These are phyloP conservation scores for Jamesozyma hellenica DNA, from an alignment of 805 yeast species.

Conservation along the genomic window DNA sequence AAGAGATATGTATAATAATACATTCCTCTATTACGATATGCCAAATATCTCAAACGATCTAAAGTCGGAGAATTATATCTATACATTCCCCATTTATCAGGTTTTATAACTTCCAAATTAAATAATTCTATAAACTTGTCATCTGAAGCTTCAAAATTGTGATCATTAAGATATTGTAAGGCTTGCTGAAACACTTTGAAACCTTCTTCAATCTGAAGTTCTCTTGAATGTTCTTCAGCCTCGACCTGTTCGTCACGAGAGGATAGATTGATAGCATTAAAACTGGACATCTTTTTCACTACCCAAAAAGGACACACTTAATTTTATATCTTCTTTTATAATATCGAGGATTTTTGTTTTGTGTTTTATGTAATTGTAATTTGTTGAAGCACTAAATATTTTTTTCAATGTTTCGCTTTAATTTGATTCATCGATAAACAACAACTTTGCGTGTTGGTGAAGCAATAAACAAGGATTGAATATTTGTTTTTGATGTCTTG, in stretches of 20 bases:
- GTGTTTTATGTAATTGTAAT: background rate
- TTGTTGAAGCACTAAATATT: background rate
- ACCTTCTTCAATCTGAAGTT: slow-evolving; percentile 81
- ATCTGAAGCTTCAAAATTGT: slow-evolving; percentile 41
- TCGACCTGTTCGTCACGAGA: slow-evolving; percentile 62
- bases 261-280: slow-evolving; percentile 67
- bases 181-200: slow-evolving; percentile 68
- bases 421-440: too few relatives aligned
- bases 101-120: slow-evolving; percentile 52
- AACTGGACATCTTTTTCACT: slow-evolving; percentile 61
- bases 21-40: slow-evolving; percentile 74
- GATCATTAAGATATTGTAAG: slow-evolving; percentile 45
- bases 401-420: background rate
- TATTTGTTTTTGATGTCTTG: too few relatives aligned
- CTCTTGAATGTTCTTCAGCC: slow-evolving; percentile 84
- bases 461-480: too few relatives aligned
- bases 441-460: too few relatives aligned
- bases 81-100: slow-evolving; percentile 32
- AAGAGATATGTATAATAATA: slow-evolving; percentile 39
- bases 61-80: slow-evolving; percentile 50
- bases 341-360: background rate
- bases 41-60: slow-evolving; percentile 63
- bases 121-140: slow-evolving; percentile 52
- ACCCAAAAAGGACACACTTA: too few relatives aligned
- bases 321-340: too few relatives aligned